Conservation (phyloP, 805 yeast genomes). For the Pichia kluyveri region DNA sequence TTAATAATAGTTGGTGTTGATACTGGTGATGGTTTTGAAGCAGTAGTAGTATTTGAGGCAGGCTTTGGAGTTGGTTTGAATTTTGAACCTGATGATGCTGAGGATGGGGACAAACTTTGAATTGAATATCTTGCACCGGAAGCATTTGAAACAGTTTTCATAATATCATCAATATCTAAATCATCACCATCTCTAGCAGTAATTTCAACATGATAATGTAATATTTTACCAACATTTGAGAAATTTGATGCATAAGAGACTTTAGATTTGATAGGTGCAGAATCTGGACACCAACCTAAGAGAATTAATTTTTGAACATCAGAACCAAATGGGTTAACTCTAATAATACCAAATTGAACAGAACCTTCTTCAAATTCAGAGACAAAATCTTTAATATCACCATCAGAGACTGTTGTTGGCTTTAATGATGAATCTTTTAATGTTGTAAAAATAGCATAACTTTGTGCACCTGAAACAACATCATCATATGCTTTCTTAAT, state of each 20-base stretch:
- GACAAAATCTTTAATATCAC: constrained; percentile 68
- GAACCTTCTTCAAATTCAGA: constrained; percentile 77
- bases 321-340: constrained; percentile 86
- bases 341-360: constrained; percentile 83
- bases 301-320: constrained; percentile 77
- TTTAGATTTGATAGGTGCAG: constrained; percentile 72
- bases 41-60: constrained; percentile 17
- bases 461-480: constrained; percentile 68
- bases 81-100: constrained; percentile 20
- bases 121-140: constrained; percentile 92
- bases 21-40: constrained; percentile 12
- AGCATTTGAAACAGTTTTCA: constrained; percentile 75
- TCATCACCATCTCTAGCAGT: constrained; percentile 95
- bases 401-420: constrained; percentile 46
- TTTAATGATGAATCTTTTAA: constrained; percentile 42
- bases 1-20: constrained; percentile 12
- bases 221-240: constrained; percentile 60
- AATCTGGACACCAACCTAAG: constrained; percentile 97
- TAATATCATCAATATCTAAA: constrained; percentile 66
- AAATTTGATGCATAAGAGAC: constrained; percentile 71
- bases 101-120: constrained; percentile 28
- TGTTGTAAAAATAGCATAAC: constrained; percentile 80
- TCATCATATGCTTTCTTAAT: constrained; percentile 69
- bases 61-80: constrained; percentile 24
- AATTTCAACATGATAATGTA: constrained; percentile 92